Evolutionary conservation across 2,329 filamentous ascomycete species (phyloP).

Genomic region (Stagonosporopsis chrysanthemi): DNA sequence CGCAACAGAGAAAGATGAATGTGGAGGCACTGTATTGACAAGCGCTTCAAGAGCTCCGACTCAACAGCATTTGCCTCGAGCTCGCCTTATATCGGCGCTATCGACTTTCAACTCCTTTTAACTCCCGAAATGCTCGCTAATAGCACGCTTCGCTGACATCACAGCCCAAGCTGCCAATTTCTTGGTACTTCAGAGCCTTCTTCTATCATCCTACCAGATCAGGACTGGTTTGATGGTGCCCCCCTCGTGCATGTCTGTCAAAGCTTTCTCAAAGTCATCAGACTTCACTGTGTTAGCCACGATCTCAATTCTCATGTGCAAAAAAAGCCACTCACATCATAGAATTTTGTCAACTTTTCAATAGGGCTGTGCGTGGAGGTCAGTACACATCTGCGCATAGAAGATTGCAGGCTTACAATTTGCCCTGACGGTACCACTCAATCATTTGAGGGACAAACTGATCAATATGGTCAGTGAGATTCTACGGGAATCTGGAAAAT

Average conservation of each 20-base stretch:
- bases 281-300: constrained; percentile 32
- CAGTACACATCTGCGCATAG: background rate
- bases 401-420: constrained; percentile 39
- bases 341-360: constrained; percentile 12
- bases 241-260: constrained; percentile 55
- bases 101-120: background rate
- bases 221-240: constrained; percentile 53
- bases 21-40: background rate
- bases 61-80: background rate
- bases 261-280: constrained; percentile 51
- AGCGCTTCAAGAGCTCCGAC: background rate
- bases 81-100: background rate
- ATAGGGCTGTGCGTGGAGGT: constrained; percentile 6
- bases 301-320: background rate
- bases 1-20: too few relatives aligned
- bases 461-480: background rate
- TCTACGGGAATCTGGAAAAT: background rate
- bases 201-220: constrained; percentile 40
- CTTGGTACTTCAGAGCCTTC: background rate
- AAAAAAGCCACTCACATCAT: background rate
- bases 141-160: background rate
- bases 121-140: background rate
- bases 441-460: constrained; percentile 59
- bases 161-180: background rate
- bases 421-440: constrained; percentile 57